Evolutionary conservation across 805 yeast species (phyloP).

Genomic region (Brettanomyces sp.): DNA sequence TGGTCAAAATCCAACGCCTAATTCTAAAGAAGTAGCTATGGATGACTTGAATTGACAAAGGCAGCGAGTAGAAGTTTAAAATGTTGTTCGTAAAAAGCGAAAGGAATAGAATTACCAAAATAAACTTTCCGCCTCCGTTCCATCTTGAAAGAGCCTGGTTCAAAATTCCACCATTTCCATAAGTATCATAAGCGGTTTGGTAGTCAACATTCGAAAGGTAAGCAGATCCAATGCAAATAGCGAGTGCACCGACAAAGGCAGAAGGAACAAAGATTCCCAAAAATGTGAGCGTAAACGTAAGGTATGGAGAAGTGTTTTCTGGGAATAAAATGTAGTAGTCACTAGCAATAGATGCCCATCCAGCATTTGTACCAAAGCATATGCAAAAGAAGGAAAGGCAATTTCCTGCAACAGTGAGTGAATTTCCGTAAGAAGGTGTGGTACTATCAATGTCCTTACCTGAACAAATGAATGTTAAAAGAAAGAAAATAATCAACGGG

Average conservation of each 20-base stretch:
- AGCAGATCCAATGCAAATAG: conserved; percentile 47
- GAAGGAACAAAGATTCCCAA: conserved; percentile 58
- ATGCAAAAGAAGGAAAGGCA: conserved; percentile 58
- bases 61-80: conserved; percentile 65
- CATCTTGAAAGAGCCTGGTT: conserved; percentile 52
- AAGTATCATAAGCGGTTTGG: conserved; percentile 37
- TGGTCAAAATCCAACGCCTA: conserved; percentile 65
- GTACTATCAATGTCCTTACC: conserved; percentile 38
- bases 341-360: conserved; percentile 74
- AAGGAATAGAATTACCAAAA: conserved; percentile 50
- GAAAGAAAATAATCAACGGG: conserved; percentile 54
- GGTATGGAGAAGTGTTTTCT: conserved; percentile 44
- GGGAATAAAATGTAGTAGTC: conserved; percentile 74
- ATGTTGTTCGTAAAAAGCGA: conserved; percentile 71
- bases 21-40: conserved; percentile 36
- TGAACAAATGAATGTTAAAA: conserved; percentile 49
- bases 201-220: conserved; percentile 45
- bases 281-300: conserved; percentile 48
- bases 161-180: conserved; percentile 66
- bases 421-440: conserved; percentile 24
- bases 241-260: conserved; percentile 56
- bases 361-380: conserved; percentile 59
- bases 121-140: conserved; percentile 62
- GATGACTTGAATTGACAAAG: conserved; percentile 55
- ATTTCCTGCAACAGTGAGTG: conserved; percentile 42